Conservation (phyloP, 805 yeast species). For the Sugiyamaella smithiae region DNA sequence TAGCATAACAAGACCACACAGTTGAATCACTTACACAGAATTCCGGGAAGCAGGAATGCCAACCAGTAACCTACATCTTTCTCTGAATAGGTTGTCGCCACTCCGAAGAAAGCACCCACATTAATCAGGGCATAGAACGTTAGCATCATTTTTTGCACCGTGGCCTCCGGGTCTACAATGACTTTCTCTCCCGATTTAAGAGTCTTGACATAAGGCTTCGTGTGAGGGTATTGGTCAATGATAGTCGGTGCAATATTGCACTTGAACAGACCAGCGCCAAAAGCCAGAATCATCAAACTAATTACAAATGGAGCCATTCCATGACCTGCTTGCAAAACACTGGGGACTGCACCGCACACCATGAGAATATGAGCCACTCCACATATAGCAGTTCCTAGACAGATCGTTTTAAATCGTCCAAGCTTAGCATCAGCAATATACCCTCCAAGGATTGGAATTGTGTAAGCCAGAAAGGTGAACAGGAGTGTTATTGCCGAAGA, state of each 20-base stretch:
- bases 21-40: slow-evolving; percentile 41
- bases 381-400: slow-evolving; percentile 49
- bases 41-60: slow-evolving; percentile 49
- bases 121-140: slow-evolving; percentile 56
- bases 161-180: slow-evolving; percentile 46
- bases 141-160: slow-evolving; percentile 38
- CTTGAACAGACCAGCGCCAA: slow-evolving; percentile 54
- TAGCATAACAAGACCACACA: no score
- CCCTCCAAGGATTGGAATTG: slow-evolving; percentile 53
- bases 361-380: slow-evolving; percentile 47
- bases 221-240: slow-evolving; percentile 52
- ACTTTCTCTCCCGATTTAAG: slow-evolving; percentile 54
- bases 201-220: slow-evolving; percentile 51
- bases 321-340: slow-evolving; percentile 18
- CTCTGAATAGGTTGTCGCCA: slow-evolving; percentile 52
- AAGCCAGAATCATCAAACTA: slow-evolving; percentile 28
- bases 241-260: slow-evolving; percentile 41
- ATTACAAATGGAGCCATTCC: slow-evolving; percentile 38
- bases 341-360: slow-evolving; percentile 48
- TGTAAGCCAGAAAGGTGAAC: slow-evolving; percentile 37
- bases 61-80: slow-evolving; percentile 54
- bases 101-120: slow-evolving; percentile 51
- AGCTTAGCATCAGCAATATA: slow-evolving; percentile 48
- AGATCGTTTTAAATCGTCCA: slow-evolving; percentile 49
- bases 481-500: slow-evolving; percentile 49